Evolutionary conservation across 352 stramenopile species (phyloP).

Genomic region (Pythium oligandrum): DNA sequence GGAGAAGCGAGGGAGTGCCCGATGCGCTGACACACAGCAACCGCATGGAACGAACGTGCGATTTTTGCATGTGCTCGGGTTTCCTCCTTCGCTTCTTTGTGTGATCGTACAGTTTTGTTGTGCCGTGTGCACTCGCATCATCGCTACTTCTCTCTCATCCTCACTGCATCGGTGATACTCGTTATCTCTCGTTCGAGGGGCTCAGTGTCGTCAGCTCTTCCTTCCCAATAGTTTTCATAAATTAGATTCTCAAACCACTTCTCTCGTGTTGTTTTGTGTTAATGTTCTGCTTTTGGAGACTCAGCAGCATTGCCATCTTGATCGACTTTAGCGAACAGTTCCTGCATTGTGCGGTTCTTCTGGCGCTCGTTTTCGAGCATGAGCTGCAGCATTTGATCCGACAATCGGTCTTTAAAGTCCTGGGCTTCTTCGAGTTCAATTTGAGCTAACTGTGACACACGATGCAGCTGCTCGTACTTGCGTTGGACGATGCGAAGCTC

Average conservation of each 20-base stretch:
- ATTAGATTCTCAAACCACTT: constrained; percentile 20
- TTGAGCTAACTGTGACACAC: constrained; percentile 46
- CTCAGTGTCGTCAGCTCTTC: too few species aligned
- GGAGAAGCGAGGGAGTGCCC: too few species aligned
- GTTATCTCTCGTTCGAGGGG: too few species aligned
- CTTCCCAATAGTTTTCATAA: constrained; percentile 21
- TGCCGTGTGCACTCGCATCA: too few species aligned
- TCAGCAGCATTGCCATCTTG: background rate
- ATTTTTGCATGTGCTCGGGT: too few species aligned
- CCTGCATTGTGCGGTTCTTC: constrained; percentile 71
- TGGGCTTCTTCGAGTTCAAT: constrained; percentile 68
- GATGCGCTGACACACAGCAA: too few species aligned
- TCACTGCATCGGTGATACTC: too few species aligned
- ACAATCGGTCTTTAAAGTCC: constrained; percentile 68
- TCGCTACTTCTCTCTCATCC: too few species aligned
- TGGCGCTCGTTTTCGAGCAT: constrained; percentile 55
- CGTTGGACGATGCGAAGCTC: constrained; percentile 31
- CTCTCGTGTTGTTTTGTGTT: background rate
- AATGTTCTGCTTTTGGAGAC: background rate
- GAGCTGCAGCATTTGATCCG: constrained; percentile 75
- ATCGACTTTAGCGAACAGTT: constrained; percentile 70
- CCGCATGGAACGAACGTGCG: too few species aligned
- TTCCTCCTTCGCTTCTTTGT: too few species aligned
- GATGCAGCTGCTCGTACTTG: constrained; percentile 33
- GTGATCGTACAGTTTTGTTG: too few species aligned